Evolutionary conservation across 768 basidiomycete genomes (phyloP).

Genomic region (Gelatoporia subvermispora): DNA sequence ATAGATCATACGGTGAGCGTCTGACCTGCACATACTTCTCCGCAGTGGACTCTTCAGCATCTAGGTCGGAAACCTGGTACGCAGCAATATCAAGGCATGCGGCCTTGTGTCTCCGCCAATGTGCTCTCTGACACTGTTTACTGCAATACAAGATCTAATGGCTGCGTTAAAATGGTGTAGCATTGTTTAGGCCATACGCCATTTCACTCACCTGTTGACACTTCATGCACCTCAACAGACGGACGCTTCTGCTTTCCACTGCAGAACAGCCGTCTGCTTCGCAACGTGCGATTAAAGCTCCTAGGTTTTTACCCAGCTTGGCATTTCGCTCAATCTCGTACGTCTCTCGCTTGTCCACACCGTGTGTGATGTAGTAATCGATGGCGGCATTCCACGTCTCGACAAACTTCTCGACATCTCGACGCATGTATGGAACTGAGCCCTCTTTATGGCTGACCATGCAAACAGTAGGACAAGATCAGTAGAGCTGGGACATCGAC

Average conservation of each 20-base stretch:
- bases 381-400: not conserved
- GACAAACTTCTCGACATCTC: not conserved
- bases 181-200: no score
- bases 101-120: not conserved
- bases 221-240: not conserved
- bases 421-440: not conserved
- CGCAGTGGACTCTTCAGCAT: no score
- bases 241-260: not conserved
- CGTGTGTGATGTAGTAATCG: not conserved
- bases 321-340: not conserved
- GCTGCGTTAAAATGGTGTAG: no score
- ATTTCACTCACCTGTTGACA: no score
- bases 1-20: no score
- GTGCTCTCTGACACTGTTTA: not conserved
- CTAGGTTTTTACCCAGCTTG: not conserved
- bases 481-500: not conserved
- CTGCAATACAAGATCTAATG: not conserved
- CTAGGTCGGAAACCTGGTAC: no score
- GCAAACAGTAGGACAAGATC: not conserved
- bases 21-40: no score
- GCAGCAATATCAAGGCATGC: no score
- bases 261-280: no score
- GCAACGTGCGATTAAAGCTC: not conserved
- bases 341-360: not conserved
- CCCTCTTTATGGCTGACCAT: not conserved